Evolutionary conservation across 441 rosid genomes (phyloP), one percentile per base, ranked within the genome.

Genomic region (Gossypium schwendimanii): DNA sequence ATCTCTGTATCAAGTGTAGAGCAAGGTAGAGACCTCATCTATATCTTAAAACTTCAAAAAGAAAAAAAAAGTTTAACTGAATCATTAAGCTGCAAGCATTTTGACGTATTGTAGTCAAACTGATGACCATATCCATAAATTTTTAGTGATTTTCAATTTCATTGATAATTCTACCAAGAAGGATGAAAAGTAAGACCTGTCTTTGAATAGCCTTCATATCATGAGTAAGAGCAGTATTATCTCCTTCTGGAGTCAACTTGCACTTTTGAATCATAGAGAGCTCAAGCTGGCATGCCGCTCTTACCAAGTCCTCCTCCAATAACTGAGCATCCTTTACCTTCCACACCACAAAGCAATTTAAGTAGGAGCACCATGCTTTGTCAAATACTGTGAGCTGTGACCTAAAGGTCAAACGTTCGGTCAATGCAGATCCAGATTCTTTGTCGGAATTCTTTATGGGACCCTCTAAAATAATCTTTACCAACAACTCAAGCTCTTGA

Each of bases 221-320:
- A 83, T 88, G 96, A 67, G 88, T 89, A 81, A 94, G 97, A 59
- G 73, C 62, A 62, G 73, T 72, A 69, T 39, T 79, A 44, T 80
- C 91, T 61, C 92, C 98, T 71, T 83, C 85, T 6, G 91, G 78
- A 66, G 88, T 87, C 73, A 88, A 52, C 82, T 87, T 89, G 82
- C 98, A 91, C 74, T 89, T 92, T 26, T 91, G 91, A 75, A 94
- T 91, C 98, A 94, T 92, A 58, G 98, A 94, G 45, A 94, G 92
- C 85, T 94, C 99, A 58, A 95, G 97, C 83, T 91, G 97, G 88
- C 99, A 93, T 26, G 97, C 99, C 21, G 99, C 97, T 84, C 95
- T 87, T 4, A 91, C 97, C 82, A 96, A 78, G 81, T 96, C 98
- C 73, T 88, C 92, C 82, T 90, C 97, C 85, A 96, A 76, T 54